These are phyloP conservation scores for Leccinum imitatum DNA, from an alignment of 768 basidiomycete genomes.

Conservation along the genomic window DNA sequence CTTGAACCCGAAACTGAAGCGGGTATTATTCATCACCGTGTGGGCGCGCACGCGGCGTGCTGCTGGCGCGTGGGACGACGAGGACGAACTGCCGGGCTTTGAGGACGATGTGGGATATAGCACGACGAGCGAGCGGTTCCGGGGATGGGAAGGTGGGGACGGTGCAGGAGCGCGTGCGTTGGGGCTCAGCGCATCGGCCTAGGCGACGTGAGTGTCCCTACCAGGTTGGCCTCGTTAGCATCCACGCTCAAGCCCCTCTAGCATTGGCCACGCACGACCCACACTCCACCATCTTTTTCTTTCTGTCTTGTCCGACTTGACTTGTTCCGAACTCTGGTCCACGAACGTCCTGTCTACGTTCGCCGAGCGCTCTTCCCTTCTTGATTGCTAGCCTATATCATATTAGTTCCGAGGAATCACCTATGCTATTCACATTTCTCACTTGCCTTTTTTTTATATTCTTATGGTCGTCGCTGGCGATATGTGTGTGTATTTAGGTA, in stretches of 20 bases:
- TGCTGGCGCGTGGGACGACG: conserved; percentile 49
- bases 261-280: neutral
- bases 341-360: neutral
- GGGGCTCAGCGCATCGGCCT: conserved; percentile 49
- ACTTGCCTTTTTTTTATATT: conserved; percentile 17
- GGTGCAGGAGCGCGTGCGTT: conserved; percentile 84
- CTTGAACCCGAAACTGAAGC: conserved; percentile 87
- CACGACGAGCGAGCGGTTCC: conserved; percentile 56
- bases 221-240: conserved; percentile 3
- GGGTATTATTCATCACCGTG: conserved; percentile 87
- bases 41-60: conserved; percentile 80
- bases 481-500: conserved; percentile 7
- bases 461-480: conserved; percentile 16
- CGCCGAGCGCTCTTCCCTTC: neutral
- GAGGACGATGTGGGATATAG: conserved; percentile 38
- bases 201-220: conserved; percentile 28
- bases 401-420: conserved; percentile 17
- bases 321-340: neutral
- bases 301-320: neutral
- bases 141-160: conserved; percentile 74
- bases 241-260: conserved; percentile 16
- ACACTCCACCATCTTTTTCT: neutral
- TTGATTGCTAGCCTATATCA: conserved; percentile 12
- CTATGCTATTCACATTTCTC: conserved; percentile 5
- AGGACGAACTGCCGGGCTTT: conserved; percentile 40